Conservation (phyloP, 1,139 yeast species). For the Pichia sp. region DNA sequence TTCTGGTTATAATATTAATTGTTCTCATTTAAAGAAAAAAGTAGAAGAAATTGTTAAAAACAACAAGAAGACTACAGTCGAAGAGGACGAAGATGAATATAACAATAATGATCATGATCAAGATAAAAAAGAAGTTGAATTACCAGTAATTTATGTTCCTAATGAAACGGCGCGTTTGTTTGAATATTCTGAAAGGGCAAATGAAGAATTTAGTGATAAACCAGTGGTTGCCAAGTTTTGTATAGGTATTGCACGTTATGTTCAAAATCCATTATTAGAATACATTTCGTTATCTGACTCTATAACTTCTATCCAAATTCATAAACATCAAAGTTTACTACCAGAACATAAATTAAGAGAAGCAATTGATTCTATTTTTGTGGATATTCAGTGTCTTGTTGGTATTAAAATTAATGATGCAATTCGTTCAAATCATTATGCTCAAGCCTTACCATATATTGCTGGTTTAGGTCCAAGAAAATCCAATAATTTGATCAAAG, state of each 20-base stretch:
- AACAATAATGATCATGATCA: conserved; percentile 19
- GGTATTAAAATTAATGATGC: conserved; percentile 95
- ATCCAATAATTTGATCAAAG: conserved; percentile 79
- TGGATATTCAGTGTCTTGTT: conserved; percentile 83
- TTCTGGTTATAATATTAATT: conserved; percentile 77
- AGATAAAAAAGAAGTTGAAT: conserved; percentile 35
- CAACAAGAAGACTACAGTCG: conserved; percentile 46
- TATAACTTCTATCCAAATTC: conserved; percentile 63
- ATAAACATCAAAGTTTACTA: conserved; percentile 68
- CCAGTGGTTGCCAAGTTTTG: conserved; percentile 80
- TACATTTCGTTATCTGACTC: conserved; percentile 77
- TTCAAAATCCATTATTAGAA: conserved; percentile 87
- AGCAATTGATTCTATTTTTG: conserved; percentile 76
- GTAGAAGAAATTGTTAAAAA: conserved; percentile 52
- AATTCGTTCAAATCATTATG: conserved; percentile 64
- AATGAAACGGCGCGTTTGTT: conserved; percentile 91
- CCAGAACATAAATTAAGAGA: conserved; percentile 58
- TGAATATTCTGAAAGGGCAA: conserved; percentile 75
- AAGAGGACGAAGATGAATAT: conserved; percentile 29
- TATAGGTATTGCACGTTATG: conserved; percentile 82
- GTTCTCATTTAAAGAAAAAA: conserved; percentile 55
- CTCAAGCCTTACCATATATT: conserved; percentile 67
- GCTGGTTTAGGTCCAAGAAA: conserved; percentile 96
- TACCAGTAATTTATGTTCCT: conserved; percentile 61
- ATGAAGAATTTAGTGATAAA: conserved; percentile 78